Evolutionary conservation across 2,329 filamentous ascomycete genomes (phyloP).

Genomic region (Chalara sp.): DNA sequence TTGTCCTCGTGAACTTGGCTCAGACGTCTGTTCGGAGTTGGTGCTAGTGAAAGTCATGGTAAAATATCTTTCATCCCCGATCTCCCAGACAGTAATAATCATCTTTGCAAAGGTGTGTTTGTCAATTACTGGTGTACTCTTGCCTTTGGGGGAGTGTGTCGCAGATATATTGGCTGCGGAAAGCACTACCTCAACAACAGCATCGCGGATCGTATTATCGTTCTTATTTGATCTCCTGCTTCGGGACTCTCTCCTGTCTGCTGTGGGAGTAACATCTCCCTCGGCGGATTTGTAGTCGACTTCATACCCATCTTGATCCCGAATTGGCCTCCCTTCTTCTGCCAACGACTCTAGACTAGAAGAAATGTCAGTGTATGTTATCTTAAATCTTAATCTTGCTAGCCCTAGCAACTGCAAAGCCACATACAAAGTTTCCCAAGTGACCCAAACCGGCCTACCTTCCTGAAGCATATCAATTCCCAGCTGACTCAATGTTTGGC

Average conservation of each 20-base stretch:
- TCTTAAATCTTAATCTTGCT: too few relatives aligned
- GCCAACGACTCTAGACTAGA: constrained; percentile 34
- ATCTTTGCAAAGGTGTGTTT: constrained; percentile 56
- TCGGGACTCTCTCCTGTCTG: constrained; percentile 15
- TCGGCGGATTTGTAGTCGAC: constrained; percentile 10
- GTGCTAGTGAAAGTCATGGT: constrained; percentile 69
- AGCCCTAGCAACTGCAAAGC: neutral
- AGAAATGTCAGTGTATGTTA: constrained; percentile 35
- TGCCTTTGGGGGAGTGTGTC: constrained; percentile 4
- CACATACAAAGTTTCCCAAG: constrained; percentile 38
- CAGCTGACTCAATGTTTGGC: constrained; percentile 60
- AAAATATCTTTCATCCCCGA: constrained; percentile 63
- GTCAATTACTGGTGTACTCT: constrained; percentile 12
- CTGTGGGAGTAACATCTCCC: constrained; percentile 31
- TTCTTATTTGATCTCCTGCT: constrained; percentile 14
- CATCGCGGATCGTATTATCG: constrained; percentile 45
- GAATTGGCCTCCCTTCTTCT: constrained; percentile 12
- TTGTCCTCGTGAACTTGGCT: constrained; percentile 15
- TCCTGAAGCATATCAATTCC: constrained; percentile 69
- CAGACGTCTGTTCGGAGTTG: constrained; percentile 30
- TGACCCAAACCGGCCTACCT: constrained; percentile 52
- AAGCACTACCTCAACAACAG: constrained; percentile 62
- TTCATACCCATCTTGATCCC: constrained; percentile 2
- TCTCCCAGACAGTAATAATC: constrained; percentile 69
- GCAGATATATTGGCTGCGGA: constrained; percentile 29